Base-by-base conservation (phyloP, 2,329 filamentous ascomycete genomes). In the Anthostomella pinea region DNA sequence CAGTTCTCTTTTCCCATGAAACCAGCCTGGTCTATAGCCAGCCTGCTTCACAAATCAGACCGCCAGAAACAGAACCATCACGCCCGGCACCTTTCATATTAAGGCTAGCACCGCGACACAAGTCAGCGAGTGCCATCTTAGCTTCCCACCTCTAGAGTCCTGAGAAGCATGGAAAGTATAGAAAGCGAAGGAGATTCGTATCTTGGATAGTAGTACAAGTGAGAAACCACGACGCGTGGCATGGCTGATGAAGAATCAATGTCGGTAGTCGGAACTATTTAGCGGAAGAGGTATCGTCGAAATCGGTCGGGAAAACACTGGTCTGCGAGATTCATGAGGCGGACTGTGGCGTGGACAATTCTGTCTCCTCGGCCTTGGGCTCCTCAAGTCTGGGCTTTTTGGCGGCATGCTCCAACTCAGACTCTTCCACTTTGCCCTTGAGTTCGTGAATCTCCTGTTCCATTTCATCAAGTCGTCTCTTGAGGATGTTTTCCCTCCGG, bases 381-480 rank as follows among this genome's bases (percentile, higher is more conserved):
- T 48, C 49, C 17, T 58, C 56, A n/a, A 53, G 43, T 25, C 48
- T 55, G 11, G 45, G 41, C 30, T 41, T 49, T 43, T 59, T 59
- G 3, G 50, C 45, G 21, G 45, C 47, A 23, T 49, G 54, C 21
- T 54, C 53, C 1, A 33, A 40, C 31, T 56, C 56, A 10, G 49
- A 37, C 3, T 53, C 48, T 19, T 49, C 48, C 20, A 58, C 29
- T 30, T 56, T 52, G 16, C 33, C 48, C 28, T 59, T 58, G 8
- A 59, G 49, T 8, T 60, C 57, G 30, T 55, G 47, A 16, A 54
- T 51, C 58, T 79, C 76, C 23, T 75, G 71, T 57, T 91, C 85
- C 27, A 89, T 68, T 49, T 94, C 87, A 39, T 87, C 84, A n/a
- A 95, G 69, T 33, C 85, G 80, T 33, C 85, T 77, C 66, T 94